Evolutionary conservation across 352 stramenopile genomes (phyloP).

Genomic region (Phytopythium oedochilum): DNA sequence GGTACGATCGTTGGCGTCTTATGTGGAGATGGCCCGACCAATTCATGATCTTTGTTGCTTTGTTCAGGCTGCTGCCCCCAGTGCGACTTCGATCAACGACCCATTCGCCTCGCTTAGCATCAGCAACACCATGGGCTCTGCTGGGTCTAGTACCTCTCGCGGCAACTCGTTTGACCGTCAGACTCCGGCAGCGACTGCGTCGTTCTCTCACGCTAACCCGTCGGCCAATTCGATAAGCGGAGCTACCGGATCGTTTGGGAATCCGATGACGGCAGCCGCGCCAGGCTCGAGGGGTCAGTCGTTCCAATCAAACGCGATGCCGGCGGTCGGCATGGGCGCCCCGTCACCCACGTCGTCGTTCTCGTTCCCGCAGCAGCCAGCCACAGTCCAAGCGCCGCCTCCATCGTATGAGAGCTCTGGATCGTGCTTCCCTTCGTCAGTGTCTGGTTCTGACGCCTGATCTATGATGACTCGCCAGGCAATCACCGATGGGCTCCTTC

Average conservation of each 20-base stretch:
- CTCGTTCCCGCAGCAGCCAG: constrained; percentile 16
- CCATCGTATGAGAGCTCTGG: constrained; percentile 3
- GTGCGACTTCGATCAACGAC: constrained; percentile 49
- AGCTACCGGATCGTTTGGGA: constrained; percentile 20
- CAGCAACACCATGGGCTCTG: constrained; percentile 28
- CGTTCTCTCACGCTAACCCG: constrained; percentile 12
- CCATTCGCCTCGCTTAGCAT: constrained; percentile 72
- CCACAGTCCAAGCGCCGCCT: background rate
- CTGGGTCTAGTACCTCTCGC: constrained; percentile 19
- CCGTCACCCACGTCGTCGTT: constrained; percentile 34
- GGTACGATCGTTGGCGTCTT: background rate
- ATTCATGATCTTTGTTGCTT: background rate
- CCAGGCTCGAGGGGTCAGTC: constrained; percentile 5
- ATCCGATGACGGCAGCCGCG: background rate
- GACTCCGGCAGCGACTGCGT: constrained; percentile 7
- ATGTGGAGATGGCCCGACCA: background rate
- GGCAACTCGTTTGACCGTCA: constrained; percentile 34
- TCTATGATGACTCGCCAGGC: background rate
- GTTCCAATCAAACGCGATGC: constrained; percentile 1
- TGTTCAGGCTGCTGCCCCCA: constrained; percentile 9
- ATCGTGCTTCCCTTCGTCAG: background rate
- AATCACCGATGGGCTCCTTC: constrained; percentile 32
- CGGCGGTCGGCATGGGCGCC: background rate
- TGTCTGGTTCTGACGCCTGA: background rate
- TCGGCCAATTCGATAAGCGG: background rate